Base-by-base conservation (phyloP, 2,329 filamentous ascomycete species). In the Albifimbria verrucaria region DNA sequence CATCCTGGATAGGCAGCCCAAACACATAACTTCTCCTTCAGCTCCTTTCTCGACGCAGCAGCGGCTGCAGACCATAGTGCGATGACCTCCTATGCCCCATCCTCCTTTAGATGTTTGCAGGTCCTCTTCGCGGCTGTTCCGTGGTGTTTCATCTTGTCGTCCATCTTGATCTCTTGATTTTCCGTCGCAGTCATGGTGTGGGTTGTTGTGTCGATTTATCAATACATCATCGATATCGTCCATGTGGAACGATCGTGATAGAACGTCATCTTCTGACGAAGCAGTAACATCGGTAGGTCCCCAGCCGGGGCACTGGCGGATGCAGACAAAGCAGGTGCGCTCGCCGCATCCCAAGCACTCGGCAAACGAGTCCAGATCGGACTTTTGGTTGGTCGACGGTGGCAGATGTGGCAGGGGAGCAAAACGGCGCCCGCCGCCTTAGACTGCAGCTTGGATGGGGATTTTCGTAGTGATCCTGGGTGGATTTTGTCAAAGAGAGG, bases 311-410 rank as follows among this genome's bases (percentile, higher is more conserved):
- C 87, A 90, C 58, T 82, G 73, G 23, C 87, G 73, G 44, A 88
- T 80, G 65, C 87, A 90, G n/a, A 90, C 76, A 62, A 81, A 89
- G 65, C 87, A 90, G 1, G 86, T 82, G 42, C 85, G 76, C 56
- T 80, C 72, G 10, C 77, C 74, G 63, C 87, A 90, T 15, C 80
- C 77, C 58, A 80, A 72, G 65, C 87, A 90, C 60, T 83, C 76
- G 46, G 83, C 79, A 63, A 84, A 89, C 10, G 80, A 82, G 65
- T 88, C 85, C 28, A 89, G 76, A 52, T 89, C 85, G 6, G 77
- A 77, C 64, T 82, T 87, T 83, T 83, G 50, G 77, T 85, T 2
- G 87, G 87, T 51, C 80, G 79, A 42, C 84, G 80, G 61, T 81
- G 80, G 74, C 87, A 90, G 57, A 88, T 81, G 69, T 89, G 83